Base-by-base conservation (phyloP, 2,329 filamentous ascomycete species). In the Catunica adiposa region DNA sequence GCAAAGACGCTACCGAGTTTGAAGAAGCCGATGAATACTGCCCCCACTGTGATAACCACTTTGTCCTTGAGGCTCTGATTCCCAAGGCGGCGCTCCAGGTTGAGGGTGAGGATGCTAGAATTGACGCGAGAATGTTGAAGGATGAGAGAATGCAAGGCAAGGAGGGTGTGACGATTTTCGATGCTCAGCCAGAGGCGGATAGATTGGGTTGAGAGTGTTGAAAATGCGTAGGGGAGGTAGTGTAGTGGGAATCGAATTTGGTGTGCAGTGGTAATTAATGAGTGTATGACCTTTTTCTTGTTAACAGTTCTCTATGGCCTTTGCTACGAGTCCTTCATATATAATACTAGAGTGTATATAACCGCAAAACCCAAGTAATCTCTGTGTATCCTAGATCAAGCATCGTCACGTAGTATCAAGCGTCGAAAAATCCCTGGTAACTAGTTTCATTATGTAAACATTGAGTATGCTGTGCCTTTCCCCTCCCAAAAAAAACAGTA, bases 21-120 rank as follows among this genome's bases (percentile, higher is more conserved):
- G 92, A 98, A 63, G 92, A 98, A 63, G 84, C 86, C 67, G 92
- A 98, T 72, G 94, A 98, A 69, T 98, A 94, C 76, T 98, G 92
- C 74, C 94, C 92, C 22, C 87, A 96, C 72, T 98, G 92, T 74
- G 92, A 98, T 67, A 98, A 98, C 72, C 94, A 98, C 70, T 98
- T 89, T 66, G 85, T 98, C 40, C 75, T 98, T 61, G 89, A 97
- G 3, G 94, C 92, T 53, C 70, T 84, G 62, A 86, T 84, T 3
- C 87, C 92, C 22, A 86, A 94, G 70, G 79, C 89, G 8, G 78
- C 84, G 37, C 71, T 98, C 53, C 80, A 89, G 61, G 78, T 98
- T 53, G 92, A 98, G 72, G 86, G 90, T 59, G 90, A 94, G 60
- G 94, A 98, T 70, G 82, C 83, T 2, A 77, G 92, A 59, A 77